Percentiles rank a stretch among this genome's conserved stretches.
Conservation (phyloP, 257 asterid species). For the Cruciata laevipes region DNA sequence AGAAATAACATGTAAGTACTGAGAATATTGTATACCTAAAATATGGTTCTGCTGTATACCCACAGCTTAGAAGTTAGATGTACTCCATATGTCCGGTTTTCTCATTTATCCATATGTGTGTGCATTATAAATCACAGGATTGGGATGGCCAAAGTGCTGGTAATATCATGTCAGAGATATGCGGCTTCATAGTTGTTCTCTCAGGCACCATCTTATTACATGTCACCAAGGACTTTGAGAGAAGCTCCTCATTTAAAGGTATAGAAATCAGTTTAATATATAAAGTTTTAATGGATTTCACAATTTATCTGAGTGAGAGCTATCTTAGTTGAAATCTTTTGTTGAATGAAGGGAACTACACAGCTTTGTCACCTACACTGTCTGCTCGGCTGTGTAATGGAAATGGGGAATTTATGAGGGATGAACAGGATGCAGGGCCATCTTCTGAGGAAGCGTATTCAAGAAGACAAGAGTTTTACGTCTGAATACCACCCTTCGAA, state of each 20-base stretch:
- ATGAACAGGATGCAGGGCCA: slow-evolving; percentile 37
- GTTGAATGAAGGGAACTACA: slow-evolving; percentile 38
- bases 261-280: slow-evolving; percentile 3
- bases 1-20: too few species aligned
- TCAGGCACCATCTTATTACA: slow-evolving; percentile 76
- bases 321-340: slow-evolving; percentile 6
- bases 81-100: not conserved
- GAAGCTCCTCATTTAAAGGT: slow-evolving; percentile 63
- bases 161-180: slow-evolving; percentile 56
- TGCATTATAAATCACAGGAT: slow-evolving; percentile 41
- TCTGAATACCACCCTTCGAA: slow-evolving; percentile 7
- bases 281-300: not conserved
- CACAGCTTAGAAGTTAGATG: not conserved
- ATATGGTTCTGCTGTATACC: not conserved
- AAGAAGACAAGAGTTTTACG: slow-evolving; percentile 32
- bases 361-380: slow-evolving; percentile 63
- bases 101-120: not conserved
- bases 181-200: slow-evolving; percentile 71
- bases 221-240: slow-evolving; percentile 56
- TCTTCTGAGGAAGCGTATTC: slow-evolving; percentile 27
- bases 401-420: slow-evolving; percentile 37
- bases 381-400: slow-evolving; percentile 47
- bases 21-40: not conserved
- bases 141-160: slow-evolving; percentile 79
- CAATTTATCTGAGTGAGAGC: not conserved